Evolutionary conservation across 805 yeast genomes (phyloP).

Genomic region (Ogataea nonfermentans): DNA sequence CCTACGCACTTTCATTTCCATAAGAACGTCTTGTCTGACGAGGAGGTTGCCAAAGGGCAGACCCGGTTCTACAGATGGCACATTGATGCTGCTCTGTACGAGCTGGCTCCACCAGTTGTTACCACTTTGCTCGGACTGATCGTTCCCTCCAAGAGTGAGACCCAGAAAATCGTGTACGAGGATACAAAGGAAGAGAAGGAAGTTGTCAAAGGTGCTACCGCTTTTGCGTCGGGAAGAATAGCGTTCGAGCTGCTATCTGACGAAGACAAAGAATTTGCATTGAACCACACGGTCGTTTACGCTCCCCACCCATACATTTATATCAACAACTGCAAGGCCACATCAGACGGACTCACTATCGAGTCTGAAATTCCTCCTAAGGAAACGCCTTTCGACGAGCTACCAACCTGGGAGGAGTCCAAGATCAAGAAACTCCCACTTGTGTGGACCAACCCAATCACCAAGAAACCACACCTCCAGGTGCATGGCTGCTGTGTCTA

Average conservation of each 20-base stretch:
- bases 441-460: constrained; percentile 91
- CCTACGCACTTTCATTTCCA: constrained; percentile 86
- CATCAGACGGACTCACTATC: constrained; percentile 85
- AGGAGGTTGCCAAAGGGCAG: constrained; percentile 57
- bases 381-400: constrained; percentile 61
- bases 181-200: constrained; percentile 62
- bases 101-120: constrained; percentile 79
- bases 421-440: constrained; percentile 77
- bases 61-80: constrained; percentile 94
- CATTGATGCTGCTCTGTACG: constrained; percentile 87
- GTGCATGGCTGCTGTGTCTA: constrained; percentile 86
- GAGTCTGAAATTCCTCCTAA: constrained; percentile 63
- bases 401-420: constrained; percentile 81
- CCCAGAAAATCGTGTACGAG: constrained; percentile 64
- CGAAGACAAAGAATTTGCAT: constrained; percentile 72
- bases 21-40: constrained; percentile 59
- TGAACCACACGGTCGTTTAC: constrained; percentile 76
- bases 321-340: constrained; percentile 77
- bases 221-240: constrained; percentile 79
- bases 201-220: constrained; percentile 83
- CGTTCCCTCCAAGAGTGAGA: constrained; percentile 68
- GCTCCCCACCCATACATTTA: constrained; percentile 93
- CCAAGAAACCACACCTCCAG: constrained; percentile 79
- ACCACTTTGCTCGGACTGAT: constrained; percentile 82
- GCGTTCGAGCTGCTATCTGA: constrained; percentile 67